These are phyloP conservation scores for Podochytrium sp. DNA, from an alignment of 192 early-diverging fungal species.

Conservation along the genomic window DNA sequence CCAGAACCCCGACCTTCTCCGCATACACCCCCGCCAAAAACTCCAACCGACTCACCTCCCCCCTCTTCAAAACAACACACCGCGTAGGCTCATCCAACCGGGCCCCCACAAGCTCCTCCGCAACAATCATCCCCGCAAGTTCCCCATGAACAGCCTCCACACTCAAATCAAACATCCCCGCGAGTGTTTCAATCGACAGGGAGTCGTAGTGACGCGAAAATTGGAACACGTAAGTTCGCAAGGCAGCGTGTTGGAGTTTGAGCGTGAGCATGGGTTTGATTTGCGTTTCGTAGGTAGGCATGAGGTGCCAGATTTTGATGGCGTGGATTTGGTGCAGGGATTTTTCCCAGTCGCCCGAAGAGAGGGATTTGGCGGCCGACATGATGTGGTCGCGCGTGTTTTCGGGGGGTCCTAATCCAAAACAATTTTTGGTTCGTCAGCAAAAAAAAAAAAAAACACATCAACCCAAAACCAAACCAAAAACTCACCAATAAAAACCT, in stretches of 20 bases:
- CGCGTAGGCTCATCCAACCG: constrained; percentile 84
- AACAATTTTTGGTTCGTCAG: neutral
- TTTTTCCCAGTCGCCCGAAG: constrained; percentile 91
- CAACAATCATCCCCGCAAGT: constrained; percentile 93
- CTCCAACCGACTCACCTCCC: constrained; percentile 74
- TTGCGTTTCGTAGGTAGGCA: constrained; percentile 71
- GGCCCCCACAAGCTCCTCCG: constrained; percentile 87
- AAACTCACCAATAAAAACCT: constrained; percentile 81
- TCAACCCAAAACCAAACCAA: neutral
- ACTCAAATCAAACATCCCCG: constrained; percentile 86
- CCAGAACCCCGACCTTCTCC: constrained; percentile 83
- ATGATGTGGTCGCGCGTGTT: constrained; percentile 99
- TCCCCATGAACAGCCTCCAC: constrained; percentile 67
- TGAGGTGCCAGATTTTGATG: constrained; percentile 97
- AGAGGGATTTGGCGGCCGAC: constrained; percentile 91
- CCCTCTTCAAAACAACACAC: constrained; percentile 77
- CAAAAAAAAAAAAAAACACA: constrained; percentile 23
- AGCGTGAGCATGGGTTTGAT: constrained; percentile 89
- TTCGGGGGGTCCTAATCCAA: constrained; percentile 78
- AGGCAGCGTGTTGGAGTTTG: constrained; percentile 94
- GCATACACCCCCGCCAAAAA: constrained; percentile 82
- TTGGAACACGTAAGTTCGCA: constrained; percentile 95
- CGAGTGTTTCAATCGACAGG: constrained; percentile 79
- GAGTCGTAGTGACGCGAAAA: constrained; percentile 91
- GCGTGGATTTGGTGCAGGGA: constrained; percentile 80